These are phyloP conservation scores for Corrigiola litoralis DNA, from an alignment of 179 eudicot species.

Conservation along the genomic window DNA sequence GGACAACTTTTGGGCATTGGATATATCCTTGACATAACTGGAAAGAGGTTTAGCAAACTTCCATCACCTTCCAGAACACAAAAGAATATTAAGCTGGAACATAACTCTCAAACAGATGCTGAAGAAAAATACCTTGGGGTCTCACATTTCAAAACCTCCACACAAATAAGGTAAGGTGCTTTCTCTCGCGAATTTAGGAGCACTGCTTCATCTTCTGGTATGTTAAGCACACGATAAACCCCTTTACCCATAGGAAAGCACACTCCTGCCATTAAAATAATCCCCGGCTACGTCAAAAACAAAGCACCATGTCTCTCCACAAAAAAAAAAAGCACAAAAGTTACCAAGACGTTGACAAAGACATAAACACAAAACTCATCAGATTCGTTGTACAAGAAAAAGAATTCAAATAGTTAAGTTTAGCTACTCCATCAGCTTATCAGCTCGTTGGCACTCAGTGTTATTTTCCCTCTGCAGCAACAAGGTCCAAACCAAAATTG, in stretches of 20 bases:
- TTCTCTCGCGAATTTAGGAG: conserved; percentile 94
- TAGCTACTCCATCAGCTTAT: too few relatives aligned
- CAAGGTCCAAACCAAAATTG: too few relatives aligned
- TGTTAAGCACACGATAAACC: conserved; percentile 74
- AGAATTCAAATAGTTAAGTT: too few relatives aligned
- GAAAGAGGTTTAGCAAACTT: conserved; percentile 11
- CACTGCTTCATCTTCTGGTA: conserved; percentile 96
- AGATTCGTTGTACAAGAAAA: too few relatives aligned
- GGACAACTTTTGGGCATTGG: conserved; percentile 66
- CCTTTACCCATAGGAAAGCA: conserved; percentile 96
- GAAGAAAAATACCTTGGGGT: conserved; percentile 49
- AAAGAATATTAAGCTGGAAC: neutral
- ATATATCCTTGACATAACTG: conserved; percentile 65
- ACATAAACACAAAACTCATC: too few relatives aligned
- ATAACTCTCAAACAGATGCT: neutral
- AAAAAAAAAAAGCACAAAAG: too few relatives aligned
- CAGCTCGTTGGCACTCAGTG: too few relatives aligned
- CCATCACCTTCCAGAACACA: conserved; percentile 4
- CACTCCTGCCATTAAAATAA: conserved; percentile 49
- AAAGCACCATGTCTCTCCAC: neutral
- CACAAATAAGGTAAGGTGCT: conserved; percentile 92
- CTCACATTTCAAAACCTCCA: conserved; percentile 89
- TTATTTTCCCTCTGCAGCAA: too few relatives aligned
- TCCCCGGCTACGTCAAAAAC: neutral
- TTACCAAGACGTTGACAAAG: too few relatives aligned